phyloP scores from a whole-genome alignment of 2,329 filamentous ascomycete genomes.

The Apiospora saccharicola region DNA sequence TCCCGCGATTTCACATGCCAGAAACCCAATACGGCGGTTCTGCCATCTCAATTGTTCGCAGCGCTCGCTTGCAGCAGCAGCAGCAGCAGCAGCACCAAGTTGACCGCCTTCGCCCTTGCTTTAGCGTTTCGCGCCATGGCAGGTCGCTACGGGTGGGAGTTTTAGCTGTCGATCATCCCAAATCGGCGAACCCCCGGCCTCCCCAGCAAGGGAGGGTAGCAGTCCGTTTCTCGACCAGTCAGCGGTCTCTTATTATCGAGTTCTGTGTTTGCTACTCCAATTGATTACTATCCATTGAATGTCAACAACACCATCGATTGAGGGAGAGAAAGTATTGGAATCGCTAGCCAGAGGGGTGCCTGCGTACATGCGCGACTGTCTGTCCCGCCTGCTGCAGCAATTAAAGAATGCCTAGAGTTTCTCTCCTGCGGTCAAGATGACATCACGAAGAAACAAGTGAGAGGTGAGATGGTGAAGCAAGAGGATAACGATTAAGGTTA shows the following conservation, averaged over 20 bases:
- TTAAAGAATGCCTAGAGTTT: neutral
- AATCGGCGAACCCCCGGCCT: neutral
- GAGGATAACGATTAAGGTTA: neutral
- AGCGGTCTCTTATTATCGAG: neutral
- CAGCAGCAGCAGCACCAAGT: neutral
- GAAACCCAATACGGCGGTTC: constrained; percentile 12
- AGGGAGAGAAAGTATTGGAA: neutral
- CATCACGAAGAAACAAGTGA: neutral
- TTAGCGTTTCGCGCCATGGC: constrained; percentile 15
- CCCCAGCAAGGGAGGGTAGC: too few relatives aligned
- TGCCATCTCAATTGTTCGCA: constrained; percentile 11
- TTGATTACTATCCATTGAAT: neutral
- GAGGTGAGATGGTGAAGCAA: too few relatives aligned
- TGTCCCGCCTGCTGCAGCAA: neutral
- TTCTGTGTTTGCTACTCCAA: neutral
- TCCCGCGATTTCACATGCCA: constrained; percentile 26
- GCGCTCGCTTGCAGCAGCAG: neutral
- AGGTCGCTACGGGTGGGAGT: neutral
- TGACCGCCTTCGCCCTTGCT: constrained; percentile 7
- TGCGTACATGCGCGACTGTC: neutral
- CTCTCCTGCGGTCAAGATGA: neutral
- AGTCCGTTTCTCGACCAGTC: neutral
- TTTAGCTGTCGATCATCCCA: constrained; percentile 17
- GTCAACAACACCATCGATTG: neutral
- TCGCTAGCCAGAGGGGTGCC: neutral